Percentiles rank a stretch among this genome's conserved stretches.
These are phyloP conservation scores for Malassezia nana DNA, from an alignment of 1,284 basidiomycete species.

Conservation along the genomic window DNA sequence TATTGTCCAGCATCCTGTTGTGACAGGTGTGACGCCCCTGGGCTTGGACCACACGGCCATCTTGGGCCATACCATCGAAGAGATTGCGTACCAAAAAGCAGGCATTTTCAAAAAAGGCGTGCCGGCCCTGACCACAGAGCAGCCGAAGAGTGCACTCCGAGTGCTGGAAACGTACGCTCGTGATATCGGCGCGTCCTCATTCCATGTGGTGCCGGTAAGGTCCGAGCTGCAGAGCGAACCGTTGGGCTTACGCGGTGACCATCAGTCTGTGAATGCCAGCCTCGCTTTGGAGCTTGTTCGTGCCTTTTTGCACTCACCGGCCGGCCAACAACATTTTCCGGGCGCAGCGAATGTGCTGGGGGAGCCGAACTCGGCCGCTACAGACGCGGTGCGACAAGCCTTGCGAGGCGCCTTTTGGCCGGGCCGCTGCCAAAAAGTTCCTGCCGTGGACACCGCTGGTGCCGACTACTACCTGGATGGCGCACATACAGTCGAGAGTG, in stretches of 20 bases:
- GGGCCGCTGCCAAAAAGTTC: constrained; percentile 82
- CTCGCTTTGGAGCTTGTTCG: constrained; percentile 71
- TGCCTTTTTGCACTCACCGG: constrained; percentile 58
- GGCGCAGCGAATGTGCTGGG: constrained; percentile 9
- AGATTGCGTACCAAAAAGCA: constrained; percentile 91
- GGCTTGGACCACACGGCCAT: constrained; percentile 89
- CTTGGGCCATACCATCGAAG: constrained; percentile 74
- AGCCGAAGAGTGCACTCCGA: constrained; percentile 61
- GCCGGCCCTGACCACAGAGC: constrained; percentile 73
- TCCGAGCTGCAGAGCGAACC: constrained; percentile 56
- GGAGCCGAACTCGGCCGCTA: constrained; percentile 28
- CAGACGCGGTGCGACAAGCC: constrained; percentile 15
- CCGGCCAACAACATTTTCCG: constrained; percentile 24
- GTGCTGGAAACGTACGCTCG: constrained; percentile 52
- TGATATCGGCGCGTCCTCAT: constrained; percentile 50
- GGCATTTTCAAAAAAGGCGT: constrained; percentile 89
- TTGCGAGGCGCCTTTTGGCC: constrained; percentile 69
- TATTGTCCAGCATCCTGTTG: constrained; percentile 77
- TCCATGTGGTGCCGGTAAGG: constrained; percentile 7
- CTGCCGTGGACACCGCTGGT: constrained; percentile 50
- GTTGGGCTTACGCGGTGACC: constrained; percentile 71
- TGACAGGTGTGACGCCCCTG: constrained; percentile 78
- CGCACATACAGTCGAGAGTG: constrained; percentile 84
- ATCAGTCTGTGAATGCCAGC: constrained; percentile 81
- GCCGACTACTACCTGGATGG: constrained; percentile 87